Evolutionary conservation across 1,284 basidiomycete genomes (phyloP), one percentile per base, ranked within the genome.

Genomic region (Malassezia restricta): DNA sequence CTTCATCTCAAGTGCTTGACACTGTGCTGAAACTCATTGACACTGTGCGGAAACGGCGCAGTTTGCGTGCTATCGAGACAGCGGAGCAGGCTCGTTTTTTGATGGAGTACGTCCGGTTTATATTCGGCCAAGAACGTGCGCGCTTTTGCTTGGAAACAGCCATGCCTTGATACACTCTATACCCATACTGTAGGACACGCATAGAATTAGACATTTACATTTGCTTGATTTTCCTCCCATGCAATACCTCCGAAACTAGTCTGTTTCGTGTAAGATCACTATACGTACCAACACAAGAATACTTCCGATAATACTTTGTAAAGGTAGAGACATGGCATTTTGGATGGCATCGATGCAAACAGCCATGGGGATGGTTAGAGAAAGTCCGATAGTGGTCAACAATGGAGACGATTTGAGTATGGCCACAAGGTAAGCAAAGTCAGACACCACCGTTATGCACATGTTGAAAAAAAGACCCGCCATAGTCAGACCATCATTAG

Each of bases 361-460:
- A 1, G 88, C 87, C 48, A 90, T 76, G 8, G 89, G 89, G 68
- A 96, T 94, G 0, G 94, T 96, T n/a, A 98, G 79, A 51, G 85
- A 88, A 15, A 98, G 79, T 14, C 94, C 92, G 54, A 98, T 79
- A 0, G 92, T 98, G 11, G 88, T 90, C 20, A 92, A 85, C 60
- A 74, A 47, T 12, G 71, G 92, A 3, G 90, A 92, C 3, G 91
- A 95, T 78, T 94, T 95, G 58, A 98, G 81, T 90, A 96, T 95
- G 5, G 92, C 87, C 54, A 67, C 52, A 30, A 73, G 58, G 47
- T 71, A 74, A 39, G 54, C 55, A 40, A 62, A 47, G 37, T 61
- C 54, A 30, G 59, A 59, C 8, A 74, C 70, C 24, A 76, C 74
- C 7, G 75, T 76, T 54, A 76, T 75, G 30, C 49, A 49, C 87